These are phyloP conservation scores for Arthrobotrys conoides DNA, from an alignment of 2,329 filamentous ascomycete genomes.

Conservation along the genomic window DNA sequence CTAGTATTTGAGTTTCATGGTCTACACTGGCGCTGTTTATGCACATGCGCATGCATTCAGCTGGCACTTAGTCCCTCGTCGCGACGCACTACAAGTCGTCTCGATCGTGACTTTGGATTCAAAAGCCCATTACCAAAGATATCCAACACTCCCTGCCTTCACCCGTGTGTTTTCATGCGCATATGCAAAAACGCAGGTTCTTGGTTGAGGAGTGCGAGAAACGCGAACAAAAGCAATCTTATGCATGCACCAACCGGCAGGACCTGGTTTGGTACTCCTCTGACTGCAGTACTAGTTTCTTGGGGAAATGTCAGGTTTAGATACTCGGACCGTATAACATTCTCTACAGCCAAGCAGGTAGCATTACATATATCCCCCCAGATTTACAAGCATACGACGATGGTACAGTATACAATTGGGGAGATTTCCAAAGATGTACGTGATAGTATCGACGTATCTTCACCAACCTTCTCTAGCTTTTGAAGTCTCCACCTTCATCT, in stretches of 20 bases:
- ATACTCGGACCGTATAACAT: conserved; percentile 24
- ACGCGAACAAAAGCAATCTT: conserved; percentile 50
- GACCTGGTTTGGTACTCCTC: not conserved
- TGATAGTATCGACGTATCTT: not conserved
- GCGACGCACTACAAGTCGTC: not conserved
- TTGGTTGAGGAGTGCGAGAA: not conserved
- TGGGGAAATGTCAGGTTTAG: not conserved
- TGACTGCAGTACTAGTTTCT: not conserved
- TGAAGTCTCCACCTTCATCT: not conserved
- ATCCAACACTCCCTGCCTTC: not conserved
- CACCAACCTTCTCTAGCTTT: not conserved
- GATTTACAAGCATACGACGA: conserved; percentile 6
- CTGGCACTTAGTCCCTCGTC: not conserved
- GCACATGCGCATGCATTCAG: too few species aligned
- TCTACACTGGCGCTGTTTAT: not conserved
- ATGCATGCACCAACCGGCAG: not conserved
- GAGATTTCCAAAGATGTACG: not conserved
- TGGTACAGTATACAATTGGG: not conserved
- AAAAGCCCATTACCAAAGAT: not conserved
- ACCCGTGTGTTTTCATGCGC: not conserved
- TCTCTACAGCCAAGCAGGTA: not conserved
- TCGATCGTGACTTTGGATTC: not conserved
- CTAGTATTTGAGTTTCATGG: not conserved
- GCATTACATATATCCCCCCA: conserved; percentile 13
- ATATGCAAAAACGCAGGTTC: conserved; percentile 18